Conservation (phyloP, 208 protist genomes). For the Porcisia hertigi region DNA sequence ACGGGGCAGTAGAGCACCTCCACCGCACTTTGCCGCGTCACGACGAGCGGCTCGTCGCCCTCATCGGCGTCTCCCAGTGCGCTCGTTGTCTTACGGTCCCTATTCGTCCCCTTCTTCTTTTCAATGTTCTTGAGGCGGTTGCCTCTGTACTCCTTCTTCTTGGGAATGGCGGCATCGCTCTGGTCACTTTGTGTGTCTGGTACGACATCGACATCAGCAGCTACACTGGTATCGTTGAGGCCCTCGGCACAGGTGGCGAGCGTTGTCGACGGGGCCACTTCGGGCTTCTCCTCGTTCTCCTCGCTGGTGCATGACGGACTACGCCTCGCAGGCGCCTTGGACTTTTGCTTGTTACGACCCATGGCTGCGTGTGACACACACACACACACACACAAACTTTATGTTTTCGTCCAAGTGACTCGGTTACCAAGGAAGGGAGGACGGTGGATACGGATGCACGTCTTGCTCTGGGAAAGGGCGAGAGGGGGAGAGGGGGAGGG, state of each 20-base stretch:
- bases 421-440: not conserved
- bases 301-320: conserved; percentile 30
- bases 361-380: conserved; percentile 17
- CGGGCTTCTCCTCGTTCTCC: conserved; percentile 26
- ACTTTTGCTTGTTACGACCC: conserved; percentile 68
- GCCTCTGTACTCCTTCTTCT: conserved; percentile 76
- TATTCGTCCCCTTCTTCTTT: conserved; percentile 12
- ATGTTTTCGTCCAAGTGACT: not conserved
- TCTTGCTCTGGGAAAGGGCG: not conserved
- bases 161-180: conserved; percentile 16
- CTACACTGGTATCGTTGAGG: not conserved
- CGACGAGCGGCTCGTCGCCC: conserved; percentile 31
- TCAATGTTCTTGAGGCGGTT: conserved; percentile 50
- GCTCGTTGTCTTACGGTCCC: conserved; percentile 12
- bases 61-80: conserved; percentile 15
- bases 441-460: not conserved
- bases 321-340: conserved; percentile 28
- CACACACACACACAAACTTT: not conserved
- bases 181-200: not conserved
- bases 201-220: not conserved
- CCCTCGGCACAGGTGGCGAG: not conserved
- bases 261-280: not conserved
- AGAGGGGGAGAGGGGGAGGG: not conserved
- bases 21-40: conserved; percentile 53
- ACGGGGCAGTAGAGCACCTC: conserved; percentile 91